phyloP scores from a whole-genome alignment of 345 rosid genomes.

The Streptanthus diversifolius region DNA sequence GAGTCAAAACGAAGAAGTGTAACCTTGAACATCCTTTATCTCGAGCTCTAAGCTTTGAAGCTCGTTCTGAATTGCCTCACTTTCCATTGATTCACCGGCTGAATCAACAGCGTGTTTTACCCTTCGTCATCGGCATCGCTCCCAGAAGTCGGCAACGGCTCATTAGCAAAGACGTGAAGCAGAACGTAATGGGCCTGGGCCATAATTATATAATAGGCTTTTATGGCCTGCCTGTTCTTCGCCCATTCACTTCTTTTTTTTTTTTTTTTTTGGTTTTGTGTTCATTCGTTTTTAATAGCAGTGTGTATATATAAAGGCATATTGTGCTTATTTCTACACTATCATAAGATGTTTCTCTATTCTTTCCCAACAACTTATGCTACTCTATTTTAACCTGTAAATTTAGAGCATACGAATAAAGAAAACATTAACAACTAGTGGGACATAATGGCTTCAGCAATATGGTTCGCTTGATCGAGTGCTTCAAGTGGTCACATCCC shows the following conservation, averaged over 20 bases:
- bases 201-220: not conserved
- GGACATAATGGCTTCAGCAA: no score
- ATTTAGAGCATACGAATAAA: no score
- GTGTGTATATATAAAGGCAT: not conserved
- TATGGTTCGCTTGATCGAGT: no score
- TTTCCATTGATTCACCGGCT: slow-evolving; percentile 43
- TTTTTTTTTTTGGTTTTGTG: not conserved
- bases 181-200: slow-evolving; percentile 10
- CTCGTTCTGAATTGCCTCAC: slow-evolving; percentile 51
- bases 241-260: not conserved
- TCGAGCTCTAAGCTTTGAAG: slow-evolving; percentile 56
- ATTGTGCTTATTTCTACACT: not conserved
- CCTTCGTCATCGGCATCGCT: slow-evolving; percentile 12
- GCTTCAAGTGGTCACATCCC: no score
- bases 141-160: not conserved
- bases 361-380: not conserved
- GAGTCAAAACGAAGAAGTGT: not conserved
- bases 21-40: slow-evolving; percentile 69
- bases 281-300: no score
- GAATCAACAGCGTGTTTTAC: not conserved
- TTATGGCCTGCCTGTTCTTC: not conserved
- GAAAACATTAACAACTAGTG: no score
- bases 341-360: not conserved
- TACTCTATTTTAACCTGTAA: not conserved
- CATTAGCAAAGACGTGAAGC: not conserved